These are phyloP conservation scores for Coemansia javaensis DNA, from an alignment of 192 early-diverging fungal genomes.

Conservation along the genomic window DNA sequence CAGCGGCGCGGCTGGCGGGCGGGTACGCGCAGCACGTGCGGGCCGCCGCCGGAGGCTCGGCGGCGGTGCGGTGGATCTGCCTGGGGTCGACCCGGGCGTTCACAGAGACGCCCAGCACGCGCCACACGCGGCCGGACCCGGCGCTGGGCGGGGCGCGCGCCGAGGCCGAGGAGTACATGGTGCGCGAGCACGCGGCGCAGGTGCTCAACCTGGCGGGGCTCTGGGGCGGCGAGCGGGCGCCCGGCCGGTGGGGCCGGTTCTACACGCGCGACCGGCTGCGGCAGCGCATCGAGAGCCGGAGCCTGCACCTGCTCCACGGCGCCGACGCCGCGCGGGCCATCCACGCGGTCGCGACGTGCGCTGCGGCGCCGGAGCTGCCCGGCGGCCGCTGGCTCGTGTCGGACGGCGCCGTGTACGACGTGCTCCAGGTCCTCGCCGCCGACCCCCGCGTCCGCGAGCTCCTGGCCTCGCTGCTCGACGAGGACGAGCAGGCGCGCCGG, in stretches of 20 bases:
- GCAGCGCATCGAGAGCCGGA: conserved; percentile 22
- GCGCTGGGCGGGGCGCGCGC: conserved; percentile 18
- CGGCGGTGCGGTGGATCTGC: conserved; percentile 26
- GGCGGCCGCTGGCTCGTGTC: conserved; percentile 41
- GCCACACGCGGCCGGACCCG: conserved; percentile 17
- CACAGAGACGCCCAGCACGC: conserved; percentile 35
- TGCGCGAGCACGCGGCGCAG: conserved; percentile 8
- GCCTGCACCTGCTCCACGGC: conserved; percentile 41
- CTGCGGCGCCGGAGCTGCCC: neutral
- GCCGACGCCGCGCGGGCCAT: conserved; percentile 37
- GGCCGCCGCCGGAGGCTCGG: neutral
- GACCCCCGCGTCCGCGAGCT: conserved; percentile 15
- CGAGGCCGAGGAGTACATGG: conserved; percentile 30
- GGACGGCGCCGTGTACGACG: conserved; percentile 33
- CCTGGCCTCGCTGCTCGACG: conserved; percentile 17
- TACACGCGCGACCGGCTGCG: conserved; percentile 33
- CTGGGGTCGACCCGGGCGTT: conserved; percentile 42
- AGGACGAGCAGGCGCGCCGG: conserved; percentile 2
- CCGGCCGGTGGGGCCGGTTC: conserved; percentile 32
- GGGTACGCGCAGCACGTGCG: conserved; percentile 11
- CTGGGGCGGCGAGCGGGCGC: conserved; percentile 43
- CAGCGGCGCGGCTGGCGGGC: conserved; percentile 8
- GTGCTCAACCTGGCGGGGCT: conserved; percentile 46
- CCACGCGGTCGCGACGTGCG: conserved; percentile 3
- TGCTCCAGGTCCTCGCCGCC: conserved; percentile 22